Evolutionary conservation across 805 yeast species (phyloP), one percentile per base, ranked within the genome.

Genomic region (Sugiyamaella americana): DNA sequence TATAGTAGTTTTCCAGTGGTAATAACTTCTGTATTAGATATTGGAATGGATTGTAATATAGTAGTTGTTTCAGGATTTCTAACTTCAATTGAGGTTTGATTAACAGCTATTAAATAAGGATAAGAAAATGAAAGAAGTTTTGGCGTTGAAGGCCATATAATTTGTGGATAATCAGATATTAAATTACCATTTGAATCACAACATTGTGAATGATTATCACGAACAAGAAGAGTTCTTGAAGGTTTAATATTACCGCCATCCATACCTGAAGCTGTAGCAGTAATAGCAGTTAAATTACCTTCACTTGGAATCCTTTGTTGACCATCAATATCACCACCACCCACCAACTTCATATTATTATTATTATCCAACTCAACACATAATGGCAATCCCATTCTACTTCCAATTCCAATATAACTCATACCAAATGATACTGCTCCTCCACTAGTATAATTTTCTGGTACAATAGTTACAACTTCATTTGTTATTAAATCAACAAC

Each of bases 71-170:
- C 63, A 1, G 70, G 56, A 49, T 69, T 71, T 23, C 70, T 54
- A 1, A 75, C 49, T 41, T 70, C 72, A 0, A 76, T 49, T 30
- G 58, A 58, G 6, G 60, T 54, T 5, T 49, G 44, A 23, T 62
- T 53, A 1, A 59, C 51, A 4, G 65, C 42, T 3, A 73, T 42
- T 11, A 73, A 48, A 49, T 70, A 74, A 0, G 78, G 78, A 43
- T 69, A 67, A 60, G 63, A 59, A 50, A 58, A 67, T 24, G 55
- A 60, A 13, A 69, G 52, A 43, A 48, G 47, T 22, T 56, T 51
- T 6, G 72, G 67, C 20, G 54, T 40, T 52, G 56, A 36, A 49
- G 59, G 10, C 63, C 63, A 41, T 23, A 40, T 39, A 20, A 51
- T 37, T 17, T 26, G 47, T 2, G 53, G 53, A 20, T 42, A 41